Evolutionary conservation across 176 grass and related monocot genomes (phyloP), one percentile per base, ranked within the genome.

Genomic region (Aegilops longissima): DNA sequence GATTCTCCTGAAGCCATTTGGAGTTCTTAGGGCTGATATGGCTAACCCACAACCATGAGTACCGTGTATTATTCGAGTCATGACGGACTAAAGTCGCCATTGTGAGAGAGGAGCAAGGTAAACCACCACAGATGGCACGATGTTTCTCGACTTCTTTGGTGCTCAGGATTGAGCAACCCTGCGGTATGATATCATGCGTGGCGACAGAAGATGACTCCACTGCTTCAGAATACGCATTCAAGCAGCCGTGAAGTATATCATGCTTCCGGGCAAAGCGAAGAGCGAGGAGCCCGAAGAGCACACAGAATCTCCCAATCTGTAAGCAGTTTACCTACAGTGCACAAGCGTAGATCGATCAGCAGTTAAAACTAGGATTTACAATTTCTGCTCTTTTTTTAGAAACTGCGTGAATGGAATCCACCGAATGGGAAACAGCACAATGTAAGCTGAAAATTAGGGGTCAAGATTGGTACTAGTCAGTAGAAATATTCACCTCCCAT

Each of bases 11-110:
- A 69, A 95, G 93, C 93, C 93, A 95, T 58, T 92, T 92, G 68
- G 93, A 95, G 76, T 95, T 89, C 35, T 89, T 87, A 21, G 93
- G 90, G 77, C 89, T 92, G 85, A 90, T 88, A 70, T 95, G 90
- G 84, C 88, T 92, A 73, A 85, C 90, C 90, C 88, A 89, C 84
- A 85, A 81, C 88, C 86, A 88, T 64, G 90, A 90, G 73, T 92
- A 85, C 9, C 76, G 84, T 47, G 68, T 78, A 39, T 58, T 13
- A 76, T 84, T 84, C 4, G 80, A 83, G 17, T 88, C 80, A 12
- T 66, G 73, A 12, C 80, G 86, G 6, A 68, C 72, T 64, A 77
- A 77, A 47, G 80, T 70, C 45, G 63, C 86, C 90, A 91, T 91
- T 72, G 35, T 9, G 12, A 76, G 63, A 78, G 61, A 66, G 24